Conservation (phyloP, 1,284 basidiomycete genomes). For the Melampsora americana region DNA sequence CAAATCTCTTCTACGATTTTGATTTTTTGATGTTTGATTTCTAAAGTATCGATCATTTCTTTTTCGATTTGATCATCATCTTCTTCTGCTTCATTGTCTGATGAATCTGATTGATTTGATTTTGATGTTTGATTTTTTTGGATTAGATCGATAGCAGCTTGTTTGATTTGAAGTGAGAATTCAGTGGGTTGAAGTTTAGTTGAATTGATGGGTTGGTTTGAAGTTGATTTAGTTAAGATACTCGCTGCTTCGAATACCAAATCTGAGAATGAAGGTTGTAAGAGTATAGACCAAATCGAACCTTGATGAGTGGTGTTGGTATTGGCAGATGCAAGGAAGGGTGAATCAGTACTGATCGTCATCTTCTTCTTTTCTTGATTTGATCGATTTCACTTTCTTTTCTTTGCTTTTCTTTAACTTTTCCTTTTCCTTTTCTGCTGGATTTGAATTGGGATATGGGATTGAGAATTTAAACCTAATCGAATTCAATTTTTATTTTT, state of each 20-base stretch:
- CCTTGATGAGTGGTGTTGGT: conserved; percentile 31
- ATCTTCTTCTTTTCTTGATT: too few species aligned
- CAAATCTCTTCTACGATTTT: conserved; percentile 36
- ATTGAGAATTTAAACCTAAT: too few species aligned
- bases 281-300: conserved; percentile 36
- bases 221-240: conserved; percentile 30
- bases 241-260: conserved; percentile 37
- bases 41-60: conserved; percentile 24
- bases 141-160: conserved; percentile 24
- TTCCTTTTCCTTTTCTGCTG: too few species aligned
- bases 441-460: too few species aligned
- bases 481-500: too few species aligned
- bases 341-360: conserved; percentile 28
- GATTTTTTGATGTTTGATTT: conserved; percentile 22
- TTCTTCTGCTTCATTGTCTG: too few species aligned
- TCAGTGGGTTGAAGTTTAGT: conserved; percentile 32
- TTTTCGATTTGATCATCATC: conserved; percentile 3
- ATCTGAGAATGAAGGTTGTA: conserved; percentile 38
- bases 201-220: background rate
- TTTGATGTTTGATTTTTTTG: background rate
- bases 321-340: conserved; percentile 31
- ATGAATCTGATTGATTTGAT: too few species aligned
- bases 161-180: conserved; percentile 34
- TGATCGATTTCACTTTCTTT: too few species aligned
- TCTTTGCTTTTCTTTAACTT: too few species aligned